Evolutionary conservation across 2,329 filamentous ascomycete genomes (phyloP), one percentile per base, ranked within the genome.

Genomic region (Phymatotrichopsis omnivora): DNA sequence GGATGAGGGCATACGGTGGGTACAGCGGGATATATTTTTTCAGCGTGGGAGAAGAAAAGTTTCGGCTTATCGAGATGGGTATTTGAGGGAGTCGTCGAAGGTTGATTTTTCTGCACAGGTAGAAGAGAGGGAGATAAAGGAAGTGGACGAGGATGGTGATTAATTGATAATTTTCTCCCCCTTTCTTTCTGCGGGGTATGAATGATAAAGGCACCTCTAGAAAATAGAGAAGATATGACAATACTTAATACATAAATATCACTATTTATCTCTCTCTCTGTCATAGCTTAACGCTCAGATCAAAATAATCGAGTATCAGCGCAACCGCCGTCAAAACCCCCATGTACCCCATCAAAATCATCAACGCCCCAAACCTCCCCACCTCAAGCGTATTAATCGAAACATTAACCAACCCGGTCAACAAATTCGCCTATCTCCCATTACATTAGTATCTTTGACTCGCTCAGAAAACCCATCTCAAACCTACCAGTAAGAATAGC

Each of bases 331-430:
- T 81, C 34, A 95, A 51, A 1, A 71, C 65, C 2, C 68, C 73
- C 39, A 80, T 79, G 63, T 96, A 96, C 4, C 63, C 74, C 17
- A 85, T 64, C 53, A 98, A 63, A 25, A 95, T 76, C 0, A 63
- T 78, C 76, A 94, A 84, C 0, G 86, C 76, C 45, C 67, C 63
- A 3, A 72, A 57, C 7, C 75, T 73, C 4, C 70, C 71, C 53
- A 82, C 76, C 60, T 89, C 74, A 54, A 96, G 65, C 2, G 91
- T 98, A 29, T 80, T 79, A 43, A 96, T 64, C 3, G 79, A 83
- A 71, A 98, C 70, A 62, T 98, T 98, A 42, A 96, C 80, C 12
- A 85, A 61, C 0, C 91, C 91, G 1, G 91, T 98, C 52, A 94
- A 64, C 35, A 98, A 64, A 60, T 98, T 98, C 2, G 91, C 87